Evolutionary conservation across 768 basidiomycete genomes (phyloP), one percentile per base, ranked within the genome.

Genomic region (Amanita thiersii): DNA sequence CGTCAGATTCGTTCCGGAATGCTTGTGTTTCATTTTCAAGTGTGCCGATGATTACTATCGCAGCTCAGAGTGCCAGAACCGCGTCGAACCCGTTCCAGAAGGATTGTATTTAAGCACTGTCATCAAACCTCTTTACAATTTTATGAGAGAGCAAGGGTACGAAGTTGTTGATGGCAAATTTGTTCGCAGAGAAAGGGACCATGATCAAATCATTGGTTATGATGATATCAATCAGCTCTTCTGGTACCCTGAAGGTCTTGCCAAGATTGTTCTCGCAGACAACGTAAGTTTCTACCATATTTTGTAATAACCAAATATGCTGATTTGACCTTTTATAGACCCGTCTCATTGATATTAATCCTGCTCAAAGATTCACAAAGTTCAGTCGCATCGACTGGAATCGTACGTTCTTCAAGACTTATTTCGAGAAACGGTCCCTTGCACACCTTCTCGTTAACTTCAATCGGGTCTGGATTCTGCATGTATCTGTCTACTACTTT

Each of bases 1-100:
- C 56, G 87, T 99, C 37, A 84, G 96, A 47, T 98, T 98, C 64
- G 84, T 90, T 15, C 93, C 96, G 8, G 96, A 99, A 58, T 89
- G 86, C 52, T 66, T 99, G 35, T 97, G 94, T 70, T 99, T 98
- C 75, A 94, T 99, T 57, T 98, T 98, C 82, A 99, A 99, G 65
- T 99, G 96, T 56, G 96, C 96, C 44, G 96, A 99, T 62, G 96
- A 99, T 66, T 98, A 98, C 60, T 99, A 99, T 62, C 87, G 96
- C 45, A 91, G 88, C 45, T 83, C 94, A 19, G 96, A 98, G 58
- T 99, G 96, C 58, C 96, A 99, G 65, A 94, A 89, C 64, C 71
- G 81, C 50, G 63, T 88, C 19, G 96, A 99, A 32, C 85, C 93
- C 3, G 88, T 97, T 2, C 86, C 87, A 7, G 96, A 98, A 56